Evolutionary conservation across 352 stramenopile genomes (phyloP).

Genomic region (Phytophthora capsici): DNA sequence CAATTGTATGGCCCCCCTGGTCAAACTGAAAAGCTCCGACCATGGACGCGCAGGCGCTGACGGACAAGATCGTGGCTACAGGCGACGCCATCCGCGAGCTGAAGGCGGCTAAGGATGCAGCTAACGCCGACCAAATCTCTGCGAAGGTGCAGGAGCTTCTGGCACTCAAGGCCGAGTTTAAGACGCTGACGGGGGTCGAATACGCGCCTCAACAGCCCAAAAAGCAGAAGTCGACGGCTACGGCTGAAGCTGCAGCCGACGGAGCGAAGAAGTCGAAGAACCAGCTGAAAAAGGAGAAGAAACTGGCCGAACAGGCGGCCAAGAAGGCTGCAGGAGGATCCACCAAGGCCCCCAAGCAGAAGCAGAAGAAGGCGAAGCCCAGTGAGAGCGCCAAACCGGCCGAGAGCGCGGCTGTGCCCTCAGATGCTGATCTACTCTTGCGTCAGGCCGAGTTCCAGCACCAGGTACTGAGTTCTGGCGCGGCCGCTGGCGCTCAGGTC

Average conservation of each 20-base stretch:
- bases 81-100: conserved; percentile 81
- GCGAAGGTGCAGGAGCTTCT: conserved; percentile 67
- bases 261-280: conserved; percentile 79
- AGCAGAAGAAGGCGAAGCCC: conserved; percentile 65
- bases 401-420: conserved; percentile 66
- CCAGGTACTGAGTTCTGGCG: conserved; percentile 58
- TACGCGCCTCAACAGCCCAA: conserved; percentile 58
- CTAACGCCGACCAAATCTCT: conserved; percentile 51
- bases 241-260: conserved; percentile 14
- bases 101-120: conserved; percentile 76
- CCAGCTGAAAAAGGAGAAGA: conserved; percentile 91
- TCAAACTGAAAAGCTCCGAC: conserved; percentile 9
- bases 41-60: conserved; percentile 46
- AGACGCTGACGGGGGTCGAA: conserved; percentile 73
- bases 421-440: conserved; percentile 62
- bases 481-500: conserved; percentile 70
- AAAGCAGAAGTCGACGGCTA: conserved; percentile 41
- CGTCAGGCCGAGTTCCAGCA: conserved; percentile 81
- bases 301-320: conserved; percentile 70
- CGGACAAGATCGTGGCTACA: conserved; percentile 73
- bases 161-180: conserved; percentile 82
- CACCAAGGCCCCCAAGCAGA: conserved; percentile 45
- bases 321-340: conserved; percentile 47
- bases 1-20: conserved; percentile 22
- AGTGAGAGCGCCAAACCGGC: conserved; percentile 75